phyloP scores from a whole-genome alignment of 2,329 filamentous ascomycete species.

The Hypomyces perniciosus region DNA sequence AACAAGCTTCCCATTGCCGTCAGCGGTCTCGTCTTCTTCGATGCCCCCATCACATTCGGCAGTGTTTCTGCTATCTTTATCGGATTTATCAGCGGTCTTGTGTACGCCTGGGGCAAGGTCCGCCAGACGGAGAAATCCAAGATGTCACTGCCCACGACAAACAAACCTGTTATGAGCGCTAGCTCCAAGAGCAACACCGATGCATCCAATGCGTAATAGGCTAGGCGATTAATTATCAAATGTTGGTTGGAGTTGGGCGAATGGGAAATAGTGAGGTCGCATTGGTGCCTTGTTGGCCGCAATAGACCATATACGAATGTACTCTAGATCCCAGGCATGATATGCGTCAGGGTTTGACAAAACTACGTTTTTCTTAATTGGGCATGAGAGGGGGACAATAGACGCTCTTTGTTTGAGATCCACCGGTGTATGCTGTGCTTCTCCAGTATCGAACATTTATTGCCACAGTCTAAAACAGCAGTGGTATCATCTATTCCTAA shows the following conservation, averaged over 20 bases:
- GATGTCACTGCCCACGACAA: conserved; percentile 59
- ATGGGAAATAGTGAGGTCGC: not conserved
- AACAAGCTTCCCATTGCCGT: conserved; percentile 97
- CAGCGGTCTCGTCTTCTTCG: conserved; percentile 90
- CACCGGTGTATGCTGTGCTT: too few species aligned
- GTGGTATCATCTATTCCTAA: too few species aligned
- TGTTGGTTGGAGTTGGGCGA: not conserved
- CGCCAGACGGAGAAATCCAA: conserved; percentile 60
- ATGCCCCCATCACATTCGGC: conserved; percentile 85
- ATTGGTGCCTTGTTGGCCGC: conserved; percentile 1
- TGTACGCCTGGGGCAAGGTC: conserved; percentile 59
- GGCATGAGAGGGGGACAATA: not conserved
- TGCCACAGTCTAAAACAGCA: too few species aligned
- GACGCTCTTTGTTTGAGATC: too few species aligned
- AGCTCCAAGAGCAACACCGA: conserved; percentile 85
- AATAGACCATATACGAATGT: conserved; percentile 11
- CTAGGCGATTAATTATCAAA: not conserved
- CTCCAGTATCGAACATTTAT: too few species aligned
- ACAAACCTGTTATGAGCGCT: conserved; percentile 65
- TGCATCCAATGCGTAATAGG: conserved; percentile 50
- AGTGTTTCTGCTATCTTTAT: conserved; percentile 87
- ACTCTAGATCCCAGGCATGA: conserved; percentile 9
- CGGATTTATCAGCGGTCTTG: conserved; percentile 85
- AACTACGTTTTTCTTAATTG: not conserved
- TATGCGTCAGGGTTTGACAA: not conserved